Evolutionary conservation across 2,329 filamentous ascomycete species (phyloP).

Genomic region (Aspergillus carbonarius): DNA sequence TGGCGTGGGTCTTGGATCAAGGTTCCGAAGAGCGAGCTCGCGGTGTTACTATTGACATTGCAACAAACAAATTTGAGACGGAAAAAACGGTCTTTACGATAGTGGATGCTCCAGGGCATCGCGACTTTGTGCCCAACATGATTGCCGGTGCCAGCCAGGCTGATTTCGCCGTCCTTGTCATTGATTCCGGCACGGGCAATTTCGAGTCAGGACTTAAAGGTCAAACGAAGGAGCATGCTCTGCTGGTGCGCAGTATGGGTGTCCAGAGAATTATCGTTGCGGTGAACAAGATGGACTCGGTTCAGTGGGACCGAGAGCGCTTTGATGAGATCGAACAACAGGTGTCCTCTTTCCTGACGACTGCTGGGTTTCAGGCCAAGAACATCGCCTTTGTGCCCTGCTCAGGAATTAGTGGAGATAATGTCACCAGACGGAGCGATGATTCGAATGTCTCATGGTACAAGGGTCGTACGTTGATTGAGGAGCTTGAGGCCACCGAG

Average conservation of each 20-base stretch:
- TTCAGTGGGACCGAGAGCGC: constrained; percentile 76
- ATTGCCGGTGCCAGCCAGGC: constrained; percentile 95
- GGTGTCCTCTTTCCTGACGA: constrained; percentile 75
- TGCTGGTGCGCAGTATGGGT: constrained; percentile 86
- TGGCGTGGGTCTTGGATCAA: constrained; percentile 96
- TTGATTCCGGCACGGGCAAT: constrained; percentile 84
- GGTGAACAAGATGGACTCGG: constrained; percentile 91
- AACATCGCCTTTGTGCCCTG: constrained; percentile 86
- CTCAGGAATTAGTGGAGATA: constrained; percentile 84
- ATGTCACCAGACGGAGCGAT: constrained; percentile 61
- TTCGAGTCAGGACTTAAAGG: constrained; percentile 93
- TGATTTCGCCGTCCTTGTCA: constrained; percentile 91
- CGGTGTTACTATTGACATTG: constrained; percentile 95
- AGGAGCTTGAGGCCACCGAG: constrained; percentile 81
- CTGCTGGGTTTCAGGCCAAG: constrained; percentile 77
- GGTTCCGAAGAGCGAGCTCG: constrained; percentile 82
- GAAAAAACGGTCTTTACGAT: constrained; percentile 86
- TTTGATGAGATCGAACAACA: constrained; percentile 85
- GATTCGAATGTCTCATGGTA: constrained; percentile 70
- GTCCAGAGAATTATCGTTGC: constrained; percentile 85
- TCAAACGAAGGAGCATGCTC: constrained; percentile 89
- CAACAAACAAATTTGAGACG: constrained; percentile 91
- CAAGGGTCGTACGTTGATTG: constrained; percentile 71
- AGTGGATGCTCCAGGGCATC: constrained; percentile 89
- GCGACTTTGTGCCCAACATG: constrained; percentile 98